Evolutionary conservation across 495 filamentous ascomycete species (phyloP).

Genomic region (Margaritispora aquatica): DNA sequence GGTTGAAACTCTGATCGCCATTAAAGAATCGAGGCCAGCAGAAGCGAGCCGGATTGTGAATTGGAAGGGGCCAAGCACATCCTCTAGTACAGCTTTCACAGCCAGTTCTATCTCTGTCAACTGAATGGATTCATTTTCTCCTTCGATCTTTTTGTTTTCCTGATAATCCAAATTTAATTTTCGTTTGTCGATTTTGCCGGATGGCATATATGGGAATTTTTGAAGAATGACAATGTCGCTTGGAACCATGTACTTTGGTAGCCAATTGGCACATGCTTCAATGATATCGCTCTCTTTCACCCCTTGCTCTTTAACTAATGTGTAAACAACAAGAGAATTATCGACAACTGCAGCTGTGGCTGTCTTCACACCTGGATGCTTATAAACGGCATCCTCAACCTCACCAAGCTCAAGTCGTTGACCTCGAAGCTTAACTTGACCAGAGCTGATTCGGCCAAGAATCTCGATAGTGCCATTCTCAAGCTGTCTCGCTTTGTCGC

Average conservation of each 20-base stretch:
- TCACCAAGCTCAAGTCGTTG: slow-evolving; percentile 82
- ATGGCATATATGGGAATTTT: slow-evolving; percentile 63
- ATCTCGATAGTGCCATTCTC: slow-evolving; percentile 69
- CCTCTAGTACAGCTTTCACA: slow-evolving; percentile 40
- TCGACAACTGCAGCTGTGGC: slow-evolving; percentile 55
- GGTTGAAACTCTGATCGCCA: slow-evolving; percentile 60
- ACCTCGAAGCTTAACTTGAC: slow-evolving; percentile 78
- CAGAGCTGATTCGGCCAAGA: slow-evolving; percentile 68
- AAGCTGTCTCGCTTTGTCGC: slow-evolving; percentile 69
- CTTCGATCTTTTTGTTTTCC: slow-evolving; percentile 6
- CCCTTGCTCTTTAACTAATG: slow-evolving; percentile 36
- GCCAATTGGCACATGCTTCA: slow-evolving; percentile 58
- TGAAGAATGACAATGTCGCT: slow-evolving; percentile 54
- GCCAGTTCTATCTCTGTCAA: slow-evolving; percentile 33
- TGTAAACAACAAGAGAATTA: slow-evolving; percentile 61
- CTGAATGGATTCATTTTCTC: slow-evolving; percentile 24
- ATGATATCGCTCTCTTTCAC: slow-evolving; percentile 35
- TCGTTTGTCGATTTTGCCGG: slow-evolving; percentile 71
- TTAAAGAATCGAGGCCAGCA: slow-evolving; percentile 65
- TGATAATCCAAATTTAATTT: slow-evolving; percentile 51
- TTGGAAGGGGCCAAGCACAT: slow-evolving; percentile 39
- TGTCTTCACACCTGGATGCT: slow-evolving; percentile 36
- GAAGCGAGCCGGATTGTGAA: slow-evolving; percentile 40
- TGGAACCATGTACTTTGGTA: slow-evolving; percentile 74
- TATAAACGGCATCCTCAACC: slow-evolving; percentile 64